These are phyloP conservation scores for Yamadazyma songkhlaensis DNA, from an alignment of 1,139 yeast genomes.

Conservation along the genomic window DNA sequence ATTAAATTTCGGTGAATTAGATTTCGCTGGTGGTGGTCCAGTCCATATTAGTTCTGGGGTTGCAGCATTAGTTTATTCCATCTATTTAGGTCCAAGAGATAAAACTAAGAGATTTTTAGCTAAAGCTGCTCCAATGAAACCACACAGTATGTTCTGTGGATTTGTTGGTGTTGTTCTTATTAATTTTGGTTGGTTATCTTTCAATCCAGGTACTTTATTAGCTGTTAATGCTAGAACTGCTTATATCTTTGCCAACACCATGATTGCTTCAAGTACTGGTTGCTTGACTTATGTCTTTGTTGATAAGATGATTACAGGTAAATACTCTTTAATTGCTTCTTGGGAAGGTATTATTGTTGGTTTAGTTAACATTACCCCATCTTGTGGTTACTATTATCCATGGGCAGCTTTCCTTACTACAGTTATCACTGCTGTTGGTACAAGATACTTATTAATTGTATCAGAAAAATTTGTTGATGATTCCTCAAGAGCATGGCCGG, in stretches of 20 bases:
- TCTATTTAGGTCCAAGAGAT: constrained; percentile 85
- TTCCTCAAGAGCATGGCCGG: constrained; percentile 90
- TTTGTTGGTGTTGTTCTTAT: constrained; percentile 84
- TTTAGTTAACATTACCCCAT: constrained; percentile 94
- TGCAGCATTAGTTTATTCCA: constrained; percentile 90
- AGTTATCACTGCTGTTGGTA: constrained; percentile 66
- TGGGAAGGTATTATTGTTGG: constrained; percentile 96
- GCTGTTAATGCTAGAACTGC: constrained; percentile 86
- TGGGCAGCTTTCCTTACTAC: constrained; percentile 88
- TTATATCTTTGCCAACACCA: constrained; percentile 90
- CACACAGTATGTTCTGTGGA: constrained; percentile 5
- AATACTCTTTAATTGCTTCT: constrained; percentile 92
- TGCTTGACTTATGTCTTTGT: constrained; percentile 81
- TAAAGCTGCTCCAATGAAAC: constrained; percentile 2
- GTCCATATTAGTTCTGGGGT: constrained; percentile 94
- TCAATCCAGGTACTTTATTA: constrained; percentile 96
- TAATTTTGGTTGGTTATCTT: constrained; percentile 98
- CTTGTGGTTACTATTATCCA: constrained; percentile 92
- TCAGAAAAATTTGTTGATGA: constrained; percentile 82
- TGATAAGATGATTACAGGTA: constrained; percentile 48
- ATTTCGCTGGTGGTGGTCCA: constrained; percentile 98
- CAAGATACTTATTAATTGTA: constrained; percentile 80
- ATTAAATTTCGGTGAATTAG: constrained; percentile 74
- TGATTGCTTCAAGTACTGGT: constrained; percentile 94
- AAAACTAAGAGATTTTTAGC: constrained; percentile 57